Percentiles rank a stretch among this genome's conserved stretches.
Evolutionary conservation across 208 protist genomes (phyloP).

Genomic region (Trypanosoma congolense): DNA sequence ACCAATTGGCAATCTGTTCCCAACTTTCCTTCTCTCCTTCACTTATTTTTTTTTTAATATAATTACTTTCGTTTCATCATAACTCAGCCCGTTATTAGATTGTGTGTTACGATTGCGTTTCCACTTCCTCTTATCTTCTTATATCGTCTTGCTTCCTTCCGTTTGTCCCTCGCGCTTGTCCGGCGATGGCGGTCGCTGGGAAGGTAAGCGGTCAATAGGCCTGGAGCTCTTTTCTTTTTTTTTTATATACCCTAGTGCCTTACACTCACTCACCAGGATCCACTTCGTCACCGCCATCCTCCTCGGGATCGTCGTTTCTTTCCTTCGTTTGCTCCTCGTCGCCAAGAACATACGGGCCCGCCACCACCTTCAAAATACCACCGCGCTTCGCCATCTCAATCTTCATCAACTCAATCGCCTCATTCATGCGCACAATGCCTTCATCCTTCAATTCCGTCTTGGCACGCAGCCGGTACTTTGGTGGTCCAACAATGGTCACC

Average conservation of each 20-base stretch:
- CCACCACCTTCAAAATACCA: constrained; percentile 84
- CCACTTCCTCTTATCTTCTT: no score
- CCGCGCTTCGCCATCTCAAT: constrained; percentile 83
- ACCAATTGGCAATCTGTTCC: no score
- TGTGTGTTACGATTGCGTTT: no score
- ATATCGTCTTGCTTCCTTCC: no score
- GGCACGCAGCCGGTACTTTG: constrained; percentile 93
- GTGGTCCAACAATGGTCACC: constrained; percentile 94
- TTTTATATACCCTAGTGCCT: background rate
- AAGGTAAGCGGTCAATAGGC: no score
- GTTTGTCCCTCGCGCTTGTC: no score
- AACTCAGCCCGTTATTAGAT: no score
- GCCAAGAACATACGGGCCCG: constrained; percentile 71
- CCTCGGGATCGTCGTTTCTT: constrained; percentile 39
- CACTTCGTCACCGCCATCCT: constrained; percentile 78
- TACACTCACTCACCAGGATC: constrained; percentile 27
- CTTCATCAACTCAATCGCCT: constrained; percentile 89
- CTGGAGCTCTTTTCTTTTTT: no score
- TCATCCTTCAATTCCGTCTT: constrained; percentile 91
- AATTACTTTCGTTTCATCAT: no score
- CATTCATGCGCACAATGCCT: constrained; percentile 84
- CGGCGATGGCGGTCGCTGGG: no score
- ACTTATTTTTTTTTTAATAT: no score
- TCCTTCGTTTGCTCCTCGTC: constrained; percentile 45
- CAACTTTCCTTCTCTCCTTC: no score